phyloP scores from a whole-genome alignment of 2,329 filamentous ascomycete genomes.

The Pyricularia pennisetigena region DNA sequence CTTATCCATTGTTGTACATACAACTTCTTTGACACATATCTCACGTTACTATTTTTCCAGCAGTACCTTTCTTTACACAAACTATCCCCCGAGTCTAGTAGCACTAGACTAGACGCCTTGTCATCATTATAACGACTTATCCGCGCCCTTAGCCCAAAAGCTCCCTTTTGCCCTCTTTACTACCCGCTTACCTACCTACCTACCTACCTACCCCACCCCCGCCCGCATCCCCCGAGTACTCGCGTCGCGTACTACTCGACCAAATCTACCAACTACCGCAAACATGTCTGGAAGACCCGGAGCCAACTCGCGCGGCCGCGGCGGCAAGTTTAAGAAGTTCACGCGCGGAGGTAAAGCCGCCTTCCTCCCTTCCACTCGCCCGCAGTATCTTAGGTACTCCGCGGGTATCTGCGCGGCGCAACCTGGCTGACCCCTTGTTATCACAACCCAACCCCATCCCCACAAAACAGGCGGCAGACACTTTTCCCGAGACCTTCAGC shows the following conservation, averaged over 20 bases:
- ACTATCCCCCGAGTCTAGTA: not conserved
- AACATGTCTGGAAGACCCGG: slow-evolving; percentile 36
- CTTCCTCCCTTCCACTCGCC: not conserved
- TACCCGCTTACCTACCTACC: not conserved
- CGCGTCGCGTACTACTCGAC: not conserved
- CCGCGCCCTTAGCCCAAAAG: not conserved
- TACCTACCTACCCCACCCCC: slow-evolving; percentile 1
- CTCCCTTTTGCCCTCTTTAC: not conserved
- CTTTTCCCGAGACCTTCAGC: slow-evolving; percentile 85
- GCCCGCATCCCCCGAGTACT: not conserved
- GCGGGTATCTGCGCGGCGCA: not conserved
- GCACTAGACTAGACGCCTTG: not conserved
- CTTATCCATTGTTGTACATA: not conserved
- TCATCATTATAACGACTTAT: not conserved
- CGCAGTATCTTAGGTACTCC: no score
- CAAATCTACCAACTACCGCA: not conserved
- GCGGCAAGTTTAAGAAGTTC: slow-evolving; percentile 90
- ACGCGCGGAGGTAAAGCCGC: slow-evolving; percentile 66
- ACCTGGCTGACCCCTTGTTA: not conserved
- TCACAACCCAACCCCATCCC: not conserved
- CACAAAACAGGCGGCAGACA: slow-evolving; percentile 69
- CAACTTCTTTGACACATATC: not conserved
- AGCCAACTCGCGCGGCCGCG: slow-evolving; percentile 60
- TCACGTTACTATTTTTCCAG: not conserved
- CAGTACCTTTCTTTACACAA: not conserved